Conservation (phyloP, 352 stramenopile species). For the Phytophthora aleatoria region DNA sequence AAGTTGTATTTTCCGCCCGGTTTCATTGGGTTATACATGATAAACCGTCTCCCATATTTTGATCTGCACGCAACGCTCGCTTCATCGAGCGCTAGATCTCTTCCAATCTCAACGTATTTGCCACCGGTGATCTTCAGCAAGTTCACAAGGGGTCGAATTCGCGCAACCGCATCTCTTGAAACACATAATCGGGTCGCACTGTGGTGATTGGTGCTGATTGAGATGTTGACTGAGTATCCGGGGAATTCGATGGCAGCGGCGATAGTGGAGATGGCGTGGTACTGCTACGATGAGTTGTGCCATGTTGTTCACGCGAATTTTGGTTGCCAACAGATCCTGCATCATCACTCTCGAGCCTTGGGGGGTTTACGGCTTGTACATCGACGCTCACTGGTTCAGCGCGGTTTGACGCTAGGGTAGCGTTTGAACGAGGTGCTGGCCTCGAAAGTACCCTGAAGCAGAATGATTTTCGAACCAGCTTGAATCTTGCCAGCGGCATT, state of each 20-base stretch:
- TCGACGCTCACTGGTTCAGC: no score
- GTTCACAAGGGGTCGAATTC: slow-evolving; percentile 22
- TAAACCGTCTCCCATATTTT: slow-evolving; percentile 6
- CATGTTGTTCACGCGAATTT: no score
- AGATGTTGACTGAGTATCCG: neutral
- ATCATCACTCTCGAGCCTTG: no score
- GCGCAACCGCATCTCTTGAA: neutral
- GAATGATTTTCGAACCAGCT: slow-evolving; percentile 24
- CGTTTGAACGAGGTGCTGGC: neutral
- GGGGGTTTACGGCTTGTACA: no score
- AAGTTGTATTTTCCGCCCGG: slow-evolving; percentile 43
- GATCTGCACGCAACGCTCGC: neutral
- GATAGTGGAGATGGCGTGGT: no score
- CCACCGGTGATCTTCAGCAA: slow-evolving; percentile 4
- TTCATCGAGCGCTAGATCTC: slow-evolving; percentile 1
- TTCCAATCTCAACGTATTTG: slow-evolving; percentile 7
- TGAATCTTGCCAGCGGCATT: slow-evolving; percentile 31
- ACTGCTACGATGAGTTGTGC: no score
- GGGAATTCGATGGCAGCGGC: neutral
- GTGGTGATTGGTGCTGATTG: neutral
- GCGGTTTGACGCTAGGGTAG: no score
- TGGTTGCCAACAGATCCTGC: no score
- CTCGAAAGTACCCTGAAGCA: slow-evolving; percentile 17
- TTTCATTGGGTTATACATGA: slow-evolving; percentile 22
- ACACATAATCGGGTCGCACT: no score